A percentile compares a stretch with the other conserved stretches of the same genome.
phyloP scores from a whole-genome alignment of 768 basidiomycete genomes.

The Lepiota venenata region DNA sequence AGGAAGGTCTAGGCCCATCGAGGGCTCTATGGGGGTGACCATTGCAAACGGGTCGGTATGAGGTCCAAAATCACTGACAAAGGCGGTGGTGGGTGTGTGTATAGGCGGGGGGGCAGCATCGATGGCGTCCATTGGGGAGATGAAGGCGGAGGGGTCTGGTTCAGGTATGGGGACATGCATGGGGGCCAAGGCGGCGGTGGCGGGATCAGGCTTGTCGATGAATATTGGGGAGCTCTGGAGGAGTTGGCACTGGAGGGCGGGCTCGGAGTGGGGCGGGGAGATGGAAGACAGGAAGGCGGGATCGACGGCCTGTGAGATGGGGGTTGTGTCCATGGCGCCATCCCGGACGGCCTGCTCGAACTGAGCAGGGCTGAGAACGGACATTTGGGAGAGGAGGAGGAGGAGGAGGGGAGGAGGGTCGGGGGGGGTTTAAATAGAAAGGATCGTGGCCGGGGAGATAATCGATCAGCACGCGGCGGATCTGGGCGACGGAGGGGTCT shows the following conservation, averaged over 20 bases:
- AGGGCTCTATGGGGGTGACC: constrained; percentile 28
- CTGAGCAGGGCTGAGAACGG: constrained; percentile 21
- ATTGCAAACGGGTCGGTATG: constrained; percentile 29
- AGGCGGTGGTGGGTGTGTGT: constrained; percentile 30
- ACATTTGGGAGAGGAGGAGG: constrained; percentile 2
- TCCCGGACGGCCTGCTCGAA: constrained; percentile 30
- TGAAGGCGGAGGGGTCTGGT: constrained; percentile 28
- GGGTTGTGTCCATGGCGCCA: constrained; percentile 34
- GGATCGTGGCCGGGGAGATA: neutral
- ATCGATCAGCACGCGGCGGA: neutral
- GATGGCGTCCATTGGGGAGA: constrained; percentile 28
- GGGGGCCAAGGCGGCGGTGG: constrained; percentile 20
- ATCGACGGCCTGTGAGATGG: constrained; percentile 24
- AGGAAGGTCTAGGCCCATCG: constrained; percentile 35
- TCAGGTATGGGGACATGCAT: constrained; percentile 40
- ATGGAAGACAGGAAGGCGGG: constrained; percentile 19
- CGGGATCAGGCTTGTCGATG: constrained; percentile 26
- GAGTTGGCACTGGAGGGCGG: constrained; percentile 21
- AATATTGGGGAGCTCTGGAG: constrained; percentile 33
- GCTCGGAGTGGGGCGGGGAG: constrained; percentile 17
- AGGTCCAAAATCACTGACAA: constrained; percentile 38
- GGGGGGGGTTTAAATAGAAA: constrained; percentile 16
- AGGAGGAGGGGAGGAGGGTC: too few relatives aligned
- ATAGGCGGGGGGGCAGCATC: constrained; percentile 20
- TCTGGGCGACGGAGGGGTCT: neutral